Evolutionary conservation across 2,329 filamentous ascomycete species (phyloP).

Genomic region (Trichoderma oligosporum): DNA sequence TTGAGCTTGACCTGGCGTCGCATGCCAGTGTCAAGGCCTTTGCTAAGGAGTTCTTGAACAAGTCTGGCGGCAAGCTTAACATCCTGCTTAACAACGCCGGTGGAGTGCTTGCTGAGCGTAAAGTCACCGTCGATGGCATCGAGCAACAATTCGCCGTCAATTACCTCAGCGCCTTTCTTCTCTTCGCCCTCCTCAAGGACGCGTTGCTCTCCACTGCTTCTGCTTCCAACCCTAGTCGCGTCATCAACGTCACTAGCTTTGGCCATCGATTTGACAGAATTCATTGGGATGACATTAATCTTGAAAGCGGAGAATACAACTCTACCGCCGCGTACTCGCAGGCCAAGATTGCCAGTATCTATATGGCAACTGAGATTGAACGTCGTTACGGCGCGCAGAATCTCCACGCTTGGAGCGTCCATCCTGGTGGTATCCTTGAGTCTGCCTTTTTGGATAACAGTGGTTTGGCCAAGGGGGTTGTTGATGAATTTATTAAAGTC

Average conservation of each 20-base stretch:
- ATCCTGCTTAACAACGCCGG: constrained; percentile 26
- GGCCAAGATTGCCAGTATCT: constrained; percentile 39
- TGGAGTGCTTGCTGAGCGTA: constrained; percentile 20
- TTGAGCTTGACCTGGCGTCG: constrained; percentile 27
- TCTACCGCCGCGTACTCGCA: constrained; percentile 36
- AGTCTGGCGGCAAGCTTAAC: constrained; percentile 21
- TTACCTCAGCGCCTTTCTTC: constrained; percentile 51
- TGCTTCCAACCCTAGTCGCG: constrained; percentile 7
- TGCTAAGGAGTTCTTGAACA: constrained; percentile 22
- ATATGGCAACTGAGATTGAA: constrained; percentile 46
- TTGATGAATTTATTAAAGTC: not conserved
- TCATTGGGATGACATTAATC: constrained; percentile 37
- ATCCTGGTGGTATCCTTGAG: constrained; percentile 42
- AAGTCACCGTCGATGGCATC: constrained; percentile 24
- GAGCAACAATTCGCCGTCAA: constrained; percentile 49
- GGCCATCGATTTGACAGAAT: constrained; percentile 35
- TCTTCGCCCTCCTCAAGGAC: constrained; percentile 37
- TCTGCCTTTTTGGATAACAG: constrained; percentile 2
- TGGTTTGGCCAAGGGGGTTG: not conserved
- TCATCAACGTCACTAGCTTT: constrained; percentile 10
- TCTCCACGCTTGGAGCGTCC: constrained; percentile 41
- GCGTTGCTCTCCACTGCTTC: constrained; percentile 14
- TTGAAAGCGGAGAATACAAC: not conserved
- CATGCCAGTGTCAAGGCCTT: constrained; percentile 25
- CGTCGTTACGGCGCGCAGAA: constrained; percentile 41